phyloP scores from a whole-genome alignment of 2,329 filamentous ascomycete genomes.

The Sporothrix protearum region DNA sequence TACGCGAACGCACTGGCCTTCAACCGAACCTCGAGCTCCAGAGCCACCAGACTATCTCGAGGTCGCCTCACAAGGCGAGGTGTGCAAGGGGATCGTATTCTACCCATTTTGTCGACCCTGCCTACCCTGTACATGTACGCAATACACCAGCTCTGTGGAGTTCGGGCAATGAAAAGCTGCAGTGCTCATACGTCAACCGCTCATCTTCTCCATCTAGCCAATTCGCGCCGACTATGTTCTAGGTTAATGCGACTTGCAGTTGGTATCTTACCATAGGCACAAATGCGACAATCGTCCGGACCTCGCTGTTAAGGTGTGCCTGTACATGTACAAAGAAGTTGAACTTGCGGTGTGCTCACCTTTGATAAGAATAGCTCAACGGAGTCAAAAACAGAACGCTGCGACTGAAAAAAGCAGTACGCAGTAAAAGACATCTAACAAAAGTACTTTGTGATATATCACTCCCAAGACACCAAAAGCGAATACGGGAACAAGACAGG shows the following conservation, averaged over 20 bases:
- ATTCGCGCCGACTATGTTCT: background rate
- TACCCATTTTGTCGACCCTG: background rate
- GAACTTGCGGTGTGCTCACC: conserved; percentile 1
- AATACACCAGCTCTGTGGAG: background rate
- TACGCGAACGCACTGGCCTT: background rate
- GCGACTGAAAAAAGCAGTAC: background rate
- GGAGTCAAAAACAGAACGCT: background rate
- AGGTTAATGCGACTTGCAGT: background rate
- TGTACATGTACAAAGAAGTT: background rate
- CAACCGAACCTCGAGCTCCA: background rate
- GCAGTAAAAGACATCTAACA: background rate
- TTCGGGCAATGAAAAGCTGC: background rate
- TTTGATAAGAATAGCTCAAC: background rate
- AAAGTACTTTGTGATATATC: background rate
- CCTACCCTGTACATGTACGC: background rate
- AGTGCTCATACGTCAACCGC: background rate
- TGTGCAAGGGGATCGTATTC: background rate
- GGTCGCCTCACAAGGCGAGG: background rate
- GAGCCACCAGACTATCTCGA: background rate
- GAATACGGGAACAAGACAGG: background rate
- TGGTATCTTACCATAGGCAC: background rate
- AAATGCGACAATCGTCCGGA: background rate
- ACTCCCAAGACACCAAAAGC: background rate
- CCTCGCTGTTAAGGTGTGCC: background rate
- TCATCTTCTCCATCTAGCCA: background rate